Evolutionary conservation across 1,284 basidiomycete genomes (phyloP).

Genomic region (Porogramme epimiltina): DNA sequence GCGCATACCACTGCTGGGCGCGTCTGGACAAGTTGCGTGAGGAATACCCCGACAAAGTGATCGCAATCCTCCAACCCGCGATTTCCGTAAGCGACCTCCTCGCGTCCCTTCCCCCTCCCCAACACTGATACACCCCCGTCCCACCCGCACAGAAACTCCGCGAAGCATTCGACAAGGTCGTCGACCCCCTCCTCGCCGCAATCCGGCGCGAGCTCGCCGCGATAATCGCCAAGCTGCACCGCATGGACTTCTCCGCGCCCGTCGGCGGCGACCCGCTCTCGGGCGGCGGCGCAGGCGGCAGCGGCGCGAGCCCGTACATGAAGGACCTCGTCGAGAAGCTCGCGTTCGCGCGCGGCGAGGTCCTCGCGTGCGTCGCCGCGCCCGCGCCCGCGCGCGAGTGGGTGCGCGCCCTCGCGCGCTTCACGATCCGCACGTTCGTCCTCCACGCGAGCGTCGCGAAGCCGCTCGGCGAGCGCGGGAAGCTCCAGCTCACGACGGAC

Average conservation of each 20-base stretch:
- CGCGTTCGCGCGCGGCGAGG: constrained; percentile 73
- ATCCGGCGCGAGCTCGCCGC: constrained; percentile 79
- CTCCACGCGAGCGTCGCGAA: constrained; percentile 87
- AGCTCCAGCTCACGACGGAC: constrained; percentile 89
- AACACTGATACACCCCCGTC: not conserved
- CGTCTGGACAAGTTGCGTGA: constrained; percentile 70
- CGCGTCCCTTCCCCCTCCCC: not conserved
- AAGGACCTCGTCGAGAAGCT: constrained; percentile 89
- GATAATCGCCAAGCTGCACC: constrained; percentile 81
- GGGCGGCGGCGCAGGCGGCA: constrained; percentile 34
- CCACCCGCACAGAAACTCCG: constrained; percentile 53
- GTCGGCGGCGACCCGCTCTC: constrained; percentile 61
- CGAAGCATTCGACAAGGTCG: constrained; percentile 59
- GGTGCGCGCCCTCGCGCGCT: constrained; percentile 68
- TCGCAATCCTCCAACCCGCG: constrained; percentile 58
- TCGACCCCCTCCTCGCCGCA: constrained; percentile 71
- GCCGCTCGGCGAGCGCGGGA: constrained; percentile 86
- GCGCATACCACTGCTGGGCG: constrained; percentile 76
- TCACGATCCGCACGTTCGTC: constrained; percentile 83
- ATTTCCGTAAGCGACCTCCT: constrained; percentile 51
- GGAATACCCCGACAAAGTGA: constrained; percentile 71
- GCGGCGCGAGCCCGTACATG: constrained; percentile 83
- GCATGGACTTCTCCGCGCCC: constrained; percentile 76
- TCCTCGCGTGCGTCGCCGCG: constrained; percentile 70
- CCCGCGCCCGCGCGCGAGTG: constrained; percentile 74